A percentile compares a stretch with the other conserved stretches of the same genome.
These are phyloP conservation scores for Circinella minor DNA, from an alignment of 371 early-diverging fungal species.

Conservation along the genomic window DNA sequence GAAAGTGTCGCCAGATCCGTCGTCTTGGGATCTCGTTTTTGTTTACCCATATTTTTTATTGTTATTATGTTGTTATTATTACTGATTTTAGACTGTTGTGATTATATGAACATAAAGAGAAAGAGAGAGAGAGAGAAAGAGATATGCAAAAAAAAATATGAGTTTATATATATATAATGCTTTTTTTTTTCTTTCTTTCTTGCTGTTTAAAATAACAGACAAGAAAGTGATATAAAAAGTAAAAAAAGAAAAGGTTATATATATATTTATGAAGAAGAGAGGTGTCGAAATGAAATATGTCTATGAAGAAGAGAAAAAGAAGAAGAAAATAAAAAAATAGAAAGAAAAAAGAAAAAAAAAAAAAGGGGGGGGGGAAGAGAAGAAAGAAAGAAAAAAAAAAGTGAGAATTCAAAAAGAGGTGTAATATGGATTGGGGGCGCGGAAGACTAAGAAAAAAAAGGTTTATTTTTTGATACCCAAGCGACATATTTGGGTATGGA, in stretches of 20 bases:
- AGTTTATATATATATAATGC: not conserved
- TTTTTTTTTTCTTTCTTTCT: not conserved
- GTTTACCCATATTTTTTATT: constrained; percentile 8
- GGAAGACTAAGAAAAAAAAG: constrained; percentile 6
- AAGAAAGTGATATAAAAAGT: too few species aligned
- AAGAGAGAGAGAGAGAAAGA: too few species aligned
- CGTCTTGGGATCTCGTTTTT: constrained; percentile 15
- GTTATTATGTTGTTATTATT: not conserved
- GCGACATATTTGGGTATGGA: constrained; percentile 3
- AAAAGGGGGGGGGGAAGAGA: not conserved
- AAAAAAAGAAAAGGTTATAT: not conserved
- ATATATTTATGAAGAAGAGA: not conserved
- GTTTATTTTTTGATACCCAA: constrained; percentile 10
- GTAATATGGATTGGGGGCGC: not conserved
- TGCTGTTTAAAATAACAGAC: too few species aligned
- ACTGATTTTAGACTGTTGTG: not conserved
- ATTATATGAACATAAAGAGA: constrained; percentile 4
- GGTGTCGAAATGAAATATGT: not conserved
- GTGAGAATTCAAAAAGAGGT: not conserved
- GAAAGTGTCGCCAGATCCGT: constrained; percentile 39
- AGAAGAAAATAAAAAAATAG: not conserved
- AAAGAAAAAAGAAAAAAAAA: not conserved
- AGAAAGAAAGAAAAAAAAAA: not conserved
- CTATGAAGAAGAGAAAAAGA: not conserved
- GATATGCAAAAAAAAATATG: not conserved